Conservation (phyloP, 345 rosid species). For the Adansonia digitata region DNA sequence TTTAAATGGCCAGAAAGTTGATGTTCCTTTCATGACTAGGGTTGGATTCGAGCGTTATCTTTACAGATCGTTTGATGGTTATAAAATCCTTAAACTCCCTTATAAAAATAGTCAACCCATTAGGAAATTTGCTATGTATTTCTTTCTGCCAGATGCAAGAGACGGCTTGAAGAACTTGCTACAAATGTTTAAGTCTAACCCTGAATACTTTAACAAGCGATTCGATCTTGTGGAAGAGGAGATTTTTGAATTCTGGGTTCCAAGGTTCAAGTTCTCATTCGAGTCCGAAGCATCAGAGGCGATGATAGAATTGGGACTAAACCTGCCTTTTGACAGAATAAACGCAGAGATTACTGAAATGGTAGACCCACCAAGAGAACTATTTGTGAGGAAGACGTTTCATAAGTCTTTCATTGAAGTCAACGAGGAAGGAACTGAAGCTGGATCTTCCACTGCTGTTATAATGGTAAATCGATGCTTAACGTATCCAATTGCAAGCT, state of each 20-base stretch:
- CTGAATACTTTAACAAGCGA: not conserved
- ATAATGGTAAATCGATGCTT: conserved; percentile 4
- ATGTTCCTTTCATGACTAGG: not conserved
- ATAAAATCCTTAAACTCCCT: not conserved
- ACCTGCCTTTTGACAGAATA: not conserved
- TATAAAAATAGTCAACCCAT: not conserved
- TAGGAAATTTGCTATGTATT: not conserved
- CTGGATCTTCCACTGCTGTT: conserved; percentile 54
- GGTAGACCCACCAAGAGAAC: conserved; percentile 13
- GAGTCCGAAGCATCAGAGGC: not conserved
- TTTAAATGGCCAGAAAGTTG: not conserved
- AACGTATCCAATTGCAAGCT: conserved; percentile 26
- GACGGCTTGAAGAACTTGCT: not conserved
- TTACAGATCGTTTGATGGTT: not conserved
- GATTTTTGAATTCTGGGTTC: not conserved
- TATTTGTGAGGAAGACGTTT: conserved; percentile 39
- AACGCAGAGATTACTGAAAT: not conserved
- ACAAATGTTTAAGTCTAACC: not conserved
- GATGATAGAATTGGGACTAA: not conserved
- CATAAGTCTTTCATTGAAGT: conserved; percentile 63
- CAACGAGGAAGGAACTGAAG: conserved; percentile 74
- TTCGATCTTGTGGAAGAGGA: not conserved
- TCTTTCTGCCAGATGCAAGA: not conserved
- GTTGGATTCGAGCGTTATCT: not conserved
- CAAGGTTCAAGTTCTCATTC: not conserved